A percentile compares a stretch with the other conserved stretches of the same genome.
Conservation (phyloP, 768 basidiomycete genomes). For the Boletus coccyginus region DNA sequence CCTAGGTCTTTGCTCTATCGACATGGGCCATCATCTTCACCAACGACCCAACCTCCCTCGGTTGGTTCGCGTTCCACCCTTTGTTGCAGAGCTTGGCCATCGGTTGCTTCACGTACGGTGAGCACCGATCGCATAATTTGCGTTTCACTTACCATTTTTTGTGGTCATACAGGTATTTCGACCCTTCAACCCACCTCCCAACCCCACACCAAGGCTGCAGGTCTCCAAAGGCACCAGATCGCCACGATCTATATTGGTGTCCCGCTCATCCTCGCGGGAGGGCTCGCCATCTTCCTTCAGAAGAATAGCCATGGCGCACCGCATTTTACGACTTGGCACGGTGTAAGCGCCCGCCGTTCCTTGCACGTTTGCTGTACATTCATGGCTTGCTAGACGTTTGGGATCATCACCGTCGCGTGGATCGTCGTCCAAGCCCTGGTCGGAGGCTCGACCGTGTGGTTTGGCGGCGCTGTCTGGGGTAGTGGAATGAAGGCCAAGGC, state of each 20-base stretch:
- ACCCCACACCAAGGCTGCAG: conserved; percentile 61
- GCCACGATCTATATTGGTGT: conserved; percentile 55
- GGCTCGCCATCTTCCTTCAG: conserved; percentile 57
- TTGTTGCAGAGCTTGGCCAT: conserved; percentile 58
- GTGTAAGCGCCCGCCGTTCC: conserved; percentile 40
- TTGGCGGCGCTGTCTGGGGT: conserved; percentile 64
- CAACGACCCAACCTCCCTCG: conserved; percentile 42
- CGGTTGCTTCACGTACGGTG: conserved; percentile 60
- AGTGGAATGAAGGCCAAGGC: conserved; percentile 68
- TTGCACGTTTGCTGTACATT: background rate
- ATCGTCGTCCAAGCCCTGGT: conserved; percentile 56
- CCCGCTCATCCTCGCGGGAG: conserved; percentile 57
- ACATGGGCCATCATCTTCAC: conserved; percentile 48
- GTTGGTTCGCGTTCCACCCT: conserved; percentile 71
- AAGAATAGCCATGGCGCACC: conserved; percentile 48
- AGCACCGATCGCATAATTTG: conserved; percentile 5
- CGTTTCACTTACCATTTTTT: background rate
- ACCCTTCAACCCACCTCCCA: conserved; percentile 75
- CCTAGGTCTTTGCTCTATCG: conserved; percentile 38
- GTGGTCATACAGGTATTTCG: conserved; percentile 52
- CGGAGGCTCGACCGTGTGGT: conserved; percentile 81
- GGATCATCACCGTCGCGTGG: conserved; percentile 56
- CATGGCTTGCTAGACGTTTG: conserved; percentile 42
- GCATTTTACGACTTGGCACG: conserved; percentile 78
- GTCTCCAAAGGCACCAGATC: conserved; percentile 67